Conservation (phyloP, 129 eudicot genomes). For the Helianthus tuberosus region DNA sequence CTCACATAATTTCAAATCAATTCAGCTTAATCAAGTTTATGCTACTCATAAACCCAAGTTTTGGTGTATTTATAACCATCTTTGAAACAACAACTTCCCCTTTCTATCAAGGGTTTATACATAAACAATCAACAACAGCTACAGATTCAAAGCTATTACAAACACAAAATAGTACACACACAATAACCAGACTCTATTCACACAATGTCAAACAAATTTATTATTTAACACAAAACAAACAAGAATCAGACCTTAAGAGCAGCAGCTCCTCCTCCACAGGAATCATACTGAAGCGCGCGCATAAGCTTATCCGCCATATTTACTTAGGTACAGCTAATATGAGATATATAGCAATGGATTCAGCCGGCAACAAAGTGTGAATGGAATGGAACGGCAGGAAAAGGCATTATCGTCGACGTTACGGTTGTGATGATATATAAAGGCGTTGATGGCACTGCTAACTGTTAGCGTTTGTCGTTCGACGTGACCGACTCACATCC, state of each 20-base stretch:
- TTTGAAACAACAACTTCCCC: constrained; percentile 1
- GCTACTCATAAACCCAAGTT: constrained; percentile 10
- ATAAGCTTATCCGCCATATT: constrained; percentile 68
- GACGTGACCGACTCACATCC: constrained; percentile 23
- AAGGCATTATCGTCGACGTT: constrained; percentile 21
- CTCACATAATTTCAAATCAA: constrained; percentile 10
- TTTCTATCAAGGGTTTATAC: constrained; percentile 20
- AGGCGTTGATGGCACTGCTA: constrained; percentile 4
- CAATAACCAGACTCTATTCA: constrained; percentile 7
- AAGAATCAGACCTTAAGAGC: constrained; percentile 57
- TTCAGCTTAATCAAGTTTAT: not conserved
- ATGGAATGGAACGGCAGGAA: not conserved
- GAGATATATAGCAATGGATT: constrained; percentile 7
- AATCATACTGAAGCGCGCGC: constrained; percentile 65
- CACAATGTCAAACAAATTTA: not conserved
- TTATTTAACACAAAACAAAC: not conserved
- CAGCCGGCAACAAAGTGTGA: not conserved
- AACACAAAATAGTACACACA: not conserved
- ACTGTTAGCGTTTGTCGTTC: constrained; percentile 21
- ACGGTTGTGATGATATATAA: not conserved
- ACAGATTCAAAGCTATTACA: constrained; percentile 5
- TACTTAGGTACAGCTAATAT: not conserved
- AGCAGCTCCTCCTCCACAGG: constrained; percentile 80
- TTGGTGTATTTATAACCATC: not conserved
- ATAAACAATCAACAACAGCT: not conserved